Percentiles rank a stretch among this genome's conserved stretches.
Conservation (phyloP, 768 basidiomycete species). For the Sarcomyxa edulis region DNA sequence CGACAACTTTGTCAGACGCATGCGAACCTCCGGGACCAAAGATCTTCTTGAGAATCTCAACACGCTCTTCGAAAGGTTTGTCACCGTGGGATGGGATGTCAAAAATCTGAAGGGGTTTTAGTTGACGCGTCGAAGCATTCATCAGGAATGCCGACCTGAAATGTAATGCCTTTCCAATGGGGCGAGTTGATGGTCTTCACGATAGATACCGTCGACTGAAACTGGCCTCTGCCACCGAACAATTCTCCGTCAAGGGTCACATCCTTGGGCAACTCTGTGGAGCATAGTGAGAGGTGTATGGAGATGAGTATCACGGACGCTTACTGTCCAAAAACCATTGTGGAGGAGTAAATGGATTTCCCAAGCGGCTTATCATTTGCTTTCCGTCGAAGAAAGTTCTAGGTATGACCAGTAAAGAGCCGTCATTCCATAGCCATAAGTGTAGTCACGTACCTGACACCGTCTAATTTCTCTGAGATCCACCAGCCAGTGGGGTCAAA, state of each 20-base stretch:
- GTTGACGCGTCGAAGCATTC: background rate
- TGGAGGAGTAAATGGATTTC: slow-evolving; percentile 54
- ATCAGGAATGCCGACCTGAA: slow-evolving; percentile 33
- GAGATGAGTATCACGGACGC: slow-evolving; percentile 12
- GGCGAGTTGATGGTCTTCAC: slow-evolving; percentile 55
- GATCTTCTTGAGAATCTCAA: slow-evolving; percentile 34
- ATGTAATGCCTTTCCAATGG: slow-evolving; percentile 50
- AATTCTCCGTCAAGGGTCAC: slow-evolving; percentile 57
- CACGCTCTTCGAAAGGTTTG: slow-evolving; percentile 47
- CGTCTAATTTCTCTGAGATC: slow-evolving; percentile 60
- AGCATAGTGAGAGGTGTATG: background rate
- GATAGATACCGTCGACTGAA: slow-evolving; percentile 54
- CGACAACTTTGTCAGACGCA: slow-evolving; percentile 32
- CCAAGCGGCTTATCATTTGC: slow-evolving; percentile 48
- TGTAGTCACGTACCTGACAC: slow-evolving; percentile 40
- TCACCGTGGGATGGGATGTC: slow-evolving; percentile 47
- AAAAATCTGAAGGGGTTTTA: slow-evolving; percentile 34
- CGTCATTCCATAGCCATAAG: background rate
- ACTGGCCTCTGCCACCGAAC: slow-evolving; percentile 51
- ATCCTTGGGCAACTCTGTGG: slow-evolving; percentile 46
- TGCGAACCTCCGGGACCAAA: slow-evolving; percentile 44
- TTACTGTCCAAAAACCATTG: slow-evolving; percentile 52
- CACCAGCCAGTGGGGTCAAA: slow-evolving; percentile 55
- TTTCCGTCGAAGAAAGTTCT: slow-evolving; percentile 54
- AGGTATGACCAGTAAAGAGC: background rate